phyloP scores from a whole-genome alignment of 345 rosid species.

The Brassica carinata region DNA sequence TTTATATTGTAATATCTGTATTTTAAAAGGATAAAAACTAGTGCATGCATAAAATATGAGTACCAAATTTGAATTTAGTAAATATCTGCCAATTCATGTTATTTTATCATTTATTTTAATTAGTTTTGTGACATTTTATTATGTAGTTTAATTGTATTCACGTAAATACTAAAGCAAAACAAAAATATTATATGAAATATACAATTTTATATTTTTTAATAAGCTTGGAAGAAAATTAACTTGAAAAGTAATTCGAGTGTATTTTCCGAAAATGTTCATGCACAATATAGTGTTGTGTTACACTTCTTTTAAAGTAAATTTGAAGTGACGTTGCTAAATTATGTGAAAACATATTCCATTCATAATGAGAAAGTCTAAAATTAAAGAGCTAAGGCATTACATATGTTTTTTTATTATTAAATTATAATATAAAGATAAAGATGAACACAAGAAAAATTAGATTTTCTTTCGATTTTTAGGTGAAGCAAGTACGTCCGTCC shows the following conservation, averaged over 20 bases:
- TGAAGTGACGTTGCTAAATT: background rate
- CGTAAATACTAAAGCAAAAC: background rate
- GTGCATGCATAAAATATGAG: background rate
- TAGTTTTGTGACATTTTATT: background rate
- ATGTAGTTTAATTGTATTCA: background rate
- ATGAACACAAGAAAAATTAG: background rate
- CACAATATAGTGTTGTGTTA: background rate
- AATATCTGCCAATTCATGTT: background rate
- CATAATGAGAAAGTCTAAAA: background rate
- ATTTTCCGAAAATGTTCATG: background rate
- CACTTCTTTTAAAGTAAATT: no score
- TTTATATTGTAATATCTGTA: background rate
- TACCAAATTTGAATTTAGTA: no score
- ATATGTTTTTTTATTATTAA: constrained; percentile 17
- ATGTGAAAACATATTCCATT: constrained; percentile 16
- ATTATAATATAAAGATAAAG: constrained; percentile 1
- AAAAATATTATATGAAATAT: background rate
- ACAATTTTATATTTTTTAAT: background rate
- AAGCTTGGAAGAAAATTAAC: background rate
- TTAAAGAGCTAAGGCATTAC: background rate
- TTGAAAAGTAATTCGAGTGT: background rate
- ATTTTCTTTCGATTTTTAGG: background rate
- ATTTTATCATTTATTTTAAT: background rate
- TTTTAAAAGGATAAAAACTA: background rate
- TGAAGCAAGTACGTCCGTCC: background rate